Evolutionary conservation across 2,329 filamentous ascomycete genomes (phyloP), one percentile per base, ranked within the genome.

Genomic region (Fusarium lateritium): DNA sequence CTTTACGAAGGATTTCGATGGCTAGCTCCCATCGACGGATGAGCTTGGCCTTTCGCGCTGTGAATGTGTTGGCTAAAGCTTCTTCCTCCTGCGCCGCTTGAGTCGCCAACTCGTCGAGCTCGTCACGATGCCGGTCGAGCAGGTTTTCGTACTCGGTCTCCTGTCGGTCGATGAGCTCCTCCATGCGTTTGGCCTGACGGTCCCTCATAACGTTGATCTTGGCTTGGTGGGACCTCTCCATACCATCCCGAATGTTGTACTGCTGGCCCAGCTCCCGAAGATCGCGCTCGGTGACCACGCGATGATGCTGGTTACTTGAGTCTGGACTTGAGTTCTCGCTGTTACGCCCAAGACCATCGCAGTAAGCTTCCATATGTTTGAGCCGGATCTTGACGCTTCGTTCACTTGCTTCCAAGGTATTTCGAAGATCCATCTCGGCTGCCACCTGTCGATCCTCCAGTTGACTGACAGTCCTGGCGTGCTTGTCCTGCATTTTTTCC

Each of bases 351-450:
- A 86, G 76, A 6, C 84, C 83, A 62, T 88, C 83, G 71, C 88
- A 90, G 75, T 91, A 91, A 7, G 87, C 88, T 70, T 91, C 88
- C 88, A 91, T 91, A 68, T 91, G 85, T 73, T 84, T 85, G n/a
- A 91, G 79, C 15, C 88, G 83, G 38, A 88, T 85, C 33, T 80
- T 81, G 38, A 90, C 83, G 67, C 85, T 88, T 60, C 82, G 81
- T 73, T 89, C 87, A 55, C 84, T 85, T 68, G 88, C 85, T 53
- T 89, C 85, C 17, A 90, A 76, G 0, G 81, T 82, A 6, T 80
- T 75, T 13, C 86, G 82, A 22, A 90, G 77, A 66, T 90, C 88
- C 79, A 89, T 85, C 77, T 91, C 89, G 10, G 86, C 88, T 15
- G 82, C 80, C n/a, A 91, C 84, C 73, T 91, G 88, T 9, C 86